phyloP scores from a whole-genome alignment of 176 grass and related monocot species.

The Triticum timopheevii region DNA sequence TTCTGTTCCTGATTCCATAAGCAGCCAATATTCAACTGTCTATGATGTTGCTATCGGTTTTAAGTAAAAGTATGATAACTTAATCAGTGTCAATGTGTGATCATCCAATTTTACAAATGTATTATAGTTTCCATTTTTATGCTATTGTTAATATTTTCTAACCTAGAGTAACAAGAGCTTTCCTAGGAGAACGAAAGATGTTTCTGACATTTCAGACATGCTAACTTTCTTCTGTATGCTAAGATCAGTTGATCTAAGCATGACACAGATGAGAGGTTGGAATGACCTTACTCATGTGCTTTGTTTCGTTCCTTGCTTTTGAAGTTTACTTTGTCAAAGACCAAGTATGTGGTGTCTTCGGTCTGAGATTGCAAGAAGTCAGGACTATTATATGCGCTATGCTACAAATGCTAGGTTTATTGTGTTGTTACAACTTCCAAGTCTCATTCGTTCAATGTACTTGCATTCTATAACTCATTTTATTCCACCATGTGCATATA shows the following conservation, averaged over 20 bases:
- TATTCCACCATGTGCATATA: neutral
- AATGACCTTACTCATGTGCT: neutral
- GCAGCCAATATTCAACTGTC: neutral
- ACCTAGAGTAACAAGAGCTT: neutral
- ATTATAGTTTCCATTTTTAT: neutral
- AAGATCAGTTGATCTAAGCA: neutral
- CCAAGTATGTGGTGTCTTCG: neutral
- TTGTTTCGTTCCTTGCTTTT: neutral
- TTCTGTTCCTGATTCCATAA: neutral
- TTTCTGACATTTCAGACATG: neutral
- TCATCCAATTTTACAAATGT: neutral
- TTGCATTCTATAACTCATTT: neutral
- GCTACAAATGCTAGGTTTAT: neutral
- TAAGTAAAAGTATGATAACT: neutral
- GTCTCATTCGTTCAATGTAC: neutral
- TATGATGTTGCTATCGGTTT: neutral
- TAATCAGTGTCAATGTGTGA: neutral
- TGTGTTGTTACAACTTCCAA: neutral
- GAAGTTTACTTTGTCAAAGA: neutral
- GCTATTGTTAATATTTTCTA: neutral
- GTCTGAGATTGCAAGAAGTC: neutral
- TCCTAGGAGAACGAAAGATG: neutral
- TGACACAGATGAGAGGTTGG: neutral
- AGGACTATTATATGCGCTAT: neutral
- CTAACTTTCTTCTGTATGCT: neutral